Conservation (phyloP, 331 rosid genomes). For the Prunus yedoensis region DNA sequence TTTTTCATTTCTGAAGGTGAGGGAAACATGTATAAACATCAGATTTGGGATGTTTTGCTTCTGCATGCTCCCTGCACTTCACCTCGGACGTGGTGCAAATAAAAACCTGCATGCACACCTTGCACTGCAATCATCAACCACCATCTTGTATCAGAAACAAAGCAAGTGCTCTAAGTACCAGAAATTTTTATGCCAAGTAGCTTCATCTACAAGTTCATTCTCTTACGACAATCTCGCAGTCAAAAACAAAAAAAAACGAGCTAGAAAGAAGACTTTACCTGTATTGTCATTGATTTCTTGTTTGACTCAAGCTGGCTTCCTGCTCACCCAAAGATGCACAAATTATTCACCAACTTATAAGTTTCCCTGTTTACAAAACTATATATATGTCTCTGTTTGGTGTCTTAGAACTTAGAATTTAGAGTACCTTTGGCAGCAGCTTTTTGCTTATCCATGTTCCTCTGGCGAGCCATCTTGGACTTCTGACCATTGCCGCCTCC, state of each 20-base stretch:
- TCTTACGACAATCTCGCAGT: background rate
- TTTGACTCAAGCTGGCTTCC: conserved; percentile 66
- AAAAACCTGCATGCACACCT: conserved; percentile 95
- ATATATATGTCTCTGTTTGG: background rate
- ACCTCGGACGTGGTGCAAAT: conserved; percentile 93
- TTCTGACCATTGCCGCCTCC: conserved; percentile 64
- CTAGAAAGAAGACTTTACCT: conserved; percentile 25
- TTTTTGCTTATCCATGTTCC: conserved; percentile 54
- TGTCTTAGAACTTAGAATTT: background rate
- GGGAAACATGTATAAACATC: conserved; percentile 71
- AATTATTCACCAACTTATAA: background rate
- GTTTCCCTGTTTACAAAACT: background rate
- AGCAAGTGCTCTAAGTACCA: background rate
- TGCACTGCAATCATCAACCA: conserved; percentile 67
- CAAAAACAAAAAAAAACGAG: too few relatives aligned
- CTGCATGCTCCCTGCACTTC: conserved; percentile 96
- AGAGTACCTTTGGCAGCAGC: conserved; percentile 29
- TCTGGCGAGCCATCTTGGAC: conserved; percentile 56
- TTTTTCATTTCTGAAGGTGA: conserved; percentile 65
- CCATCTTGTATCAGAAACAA: conserved; percentile 4
- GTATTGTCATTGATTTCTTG: conserved; percentile 62
- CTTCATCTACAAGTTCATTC: background rate
- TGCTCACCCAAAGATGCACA: conserved; percentile 7
- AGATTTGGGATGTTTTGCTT: conserved; percentile 90
- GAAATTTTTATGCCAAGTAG: background rate